phyloP scores from a whole-genome alignment of 2,329 filamentous ascomycete genomes.

The Ceratocystis huliohia region DNA sequence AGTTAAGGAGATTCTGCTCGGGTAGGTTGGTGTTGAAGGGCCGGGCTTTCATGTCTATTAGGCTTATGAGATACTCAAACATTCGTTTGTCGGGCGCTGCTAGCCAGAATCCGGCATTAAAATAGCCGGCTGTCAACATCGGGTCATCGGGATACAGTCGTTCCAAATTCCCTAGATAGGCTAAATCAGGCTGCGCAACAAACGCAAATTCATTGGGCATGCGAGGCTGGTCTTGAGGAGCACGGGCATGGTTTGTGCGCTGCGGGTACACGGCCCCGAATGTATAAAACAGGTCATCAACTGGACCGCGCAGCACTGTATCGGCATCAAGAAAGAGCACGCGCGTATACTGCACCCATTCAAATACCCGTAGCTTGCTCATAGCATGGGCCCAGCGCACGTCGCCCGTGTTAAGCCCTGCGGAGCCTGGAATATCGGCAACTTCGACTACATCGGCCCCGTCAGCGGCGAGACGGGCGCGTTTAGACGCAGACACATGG shows the following conservation, averaged over 20 bases:
- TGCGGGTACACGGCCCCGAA: conserved; percentile 23
- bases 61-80: conserved; percentile 30
- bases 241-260: conserved; percentile 19
- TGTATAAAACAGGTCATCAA: conserved; percentile 32
- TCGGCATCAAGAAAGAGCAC: conserved; percentile 36
- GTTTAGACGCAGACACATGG: conserved; percentile 26
- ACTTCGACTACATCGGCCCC: conserved; percentile 31
- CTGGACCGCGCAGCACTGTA: conserved; percentile 28
- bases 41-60: conserved; percentile 25
- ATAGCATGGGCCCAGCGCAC: conserved; percentile 33
- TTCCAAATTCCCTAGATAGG: conserved; percentile 25
- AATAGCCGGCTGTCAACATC: conserved; percentile 24
- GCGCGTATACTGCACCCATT: conserved; percentile 31
- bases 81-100: conserved; percentile 30
- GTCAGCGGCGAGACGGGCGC: conserved; percentile 28
- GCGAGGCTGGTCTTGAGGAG: conserved; percentile 26
- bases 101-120: conserved; percentile 34
- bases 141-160: conserved; percentile 30
- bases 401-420: conserved; percentile 27
- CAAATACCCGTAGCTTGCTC: conserved; percentile 33
- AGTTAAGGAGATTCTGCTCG: conserved; percentile 35
- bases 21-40: conserved; percentile 31
- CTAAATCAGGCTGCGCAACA: conserved; percentile 28
- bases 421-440: conserved; percentile 23
- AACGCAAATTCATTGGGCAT: conserved; percentile 29